These are phyloP conservation scores for Zea mays DNA, from an alignment of 176 grass and related monocot genomes.

Conservation along the genomic window DNA sequence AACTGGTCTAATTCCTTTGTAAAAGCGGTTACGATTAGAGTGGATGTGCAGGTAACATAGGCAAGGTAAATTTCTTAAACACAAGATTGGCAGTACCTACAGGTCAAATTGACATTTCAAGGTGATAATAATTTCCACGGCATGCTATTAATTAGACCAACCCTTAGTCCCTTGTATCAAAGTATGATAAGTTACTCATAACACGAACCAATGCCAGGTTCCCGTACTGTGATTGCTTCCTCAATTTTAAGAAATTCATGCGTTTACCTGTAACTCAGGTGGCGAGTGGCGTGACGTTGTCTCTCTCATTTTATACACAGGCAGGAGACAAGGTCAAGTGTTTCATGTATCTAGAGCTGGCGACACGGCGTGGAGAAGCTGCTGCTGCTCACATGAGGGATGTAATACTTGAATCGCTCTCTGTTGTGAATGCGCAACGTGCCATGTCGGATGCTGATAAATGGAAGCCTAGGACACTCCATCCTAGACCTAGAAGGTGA, in stretches of 20 bases:
- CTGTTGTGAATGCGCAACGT: conserved; percentile 22
- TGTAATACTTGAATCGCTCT: conserved; percentile 46
- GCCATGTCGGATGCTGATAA: conserved; percentile 45
- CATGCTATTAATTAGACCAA: background rate
- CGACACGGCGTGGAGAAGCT: conserved; percentile 43
- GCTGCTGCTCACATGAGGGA: conserved; percentile 62
- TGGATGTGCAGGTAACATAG: background rate
- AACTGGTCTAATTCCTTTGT: conserved; percentile 1
- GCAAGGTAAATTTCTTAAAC: conserved; percentile 13
- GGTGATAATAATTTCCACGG: background rate
- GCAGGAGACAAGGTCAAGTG: too few relatives aligned
- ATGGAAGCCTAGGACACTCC: conserved; percentile 52
- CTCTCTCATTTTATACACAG: too few relatives aligned
- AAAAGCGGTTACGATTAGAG: background rate
- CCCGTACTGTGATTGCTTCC: background rate
- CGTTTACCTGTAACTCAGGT: too few relatives aligned
- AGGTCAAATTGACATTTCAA: background rate
- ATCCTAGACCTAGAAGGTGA: conserved; percentile 41
- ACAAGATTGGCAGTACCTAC: background rate
- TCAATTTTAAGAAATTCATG: too few relatives aligned
- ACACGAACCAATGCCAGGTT: background rate
- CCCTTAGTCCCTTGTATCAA: background rate
- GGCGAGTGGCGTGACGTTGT: too few relatives aligned
- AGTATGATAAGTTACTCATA: background rate
- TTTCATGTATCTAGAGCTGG: too few relatives aligned